Conservation (phyloP, 1,284 basidiomycete species). For the Gymnopus androsaceus region DNA sequence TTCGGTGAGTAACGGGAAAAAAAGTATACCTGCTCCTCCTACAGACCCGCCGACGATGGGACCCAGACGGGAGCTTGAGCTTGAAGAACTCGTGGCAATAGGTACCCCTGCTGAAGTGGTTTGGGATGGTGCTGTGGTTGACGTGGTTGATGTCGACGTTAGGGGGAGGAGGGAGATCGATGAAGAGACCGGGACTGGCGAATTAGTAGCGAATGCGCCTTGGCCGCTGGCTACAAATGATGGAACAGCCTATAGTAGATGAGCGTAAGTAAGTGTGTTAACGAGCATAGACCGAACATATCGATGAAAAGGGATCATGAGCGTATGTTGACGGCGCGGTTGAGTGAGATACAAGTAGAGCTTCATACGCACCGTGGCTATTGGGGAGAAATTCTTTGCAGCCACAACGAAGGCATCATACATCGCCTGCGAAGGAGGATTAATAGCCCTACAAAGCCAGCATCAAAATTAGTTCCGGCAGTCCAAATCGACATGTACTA, state of each 20-base stretch:
- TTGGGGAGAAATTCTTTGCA: constrained; percentile 29
- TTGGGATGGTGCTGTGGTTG: background rate
- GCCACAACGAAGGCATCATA: constrained; percentile 28
- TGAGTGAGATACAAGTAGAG: too few species aligned
- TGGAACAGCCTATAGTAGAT: constrained; percentile 5
- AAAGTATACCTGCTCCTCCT: too few species aligned
- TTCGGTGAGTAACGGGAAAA: too few species aligned
- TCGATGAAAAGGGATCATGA: background rate
- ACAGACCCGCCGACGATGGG: constrained; percentile 5
- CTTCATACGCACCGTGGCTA: constrained; percentile 29
- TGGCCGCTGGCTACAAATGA: constrained; percentile 26
- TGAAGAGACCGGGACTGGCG: constrained; percentile 24
- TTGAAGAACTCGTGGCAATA: background rate
- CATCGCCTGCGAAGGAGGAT: constrained; percentile 32
- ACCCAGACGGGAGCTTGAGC: background rate
- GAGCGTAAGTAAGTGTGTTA: background rate
- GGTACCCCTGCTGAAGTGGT: constrained; percentile 2
- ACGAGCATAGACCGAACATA: background rate
- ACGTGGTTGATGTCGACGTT: background rate
- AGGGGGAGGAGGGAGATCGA: too few species aligned
- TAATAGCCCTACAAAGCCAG: constrained; percentile 32
- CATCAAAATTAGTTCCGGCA: background rate
- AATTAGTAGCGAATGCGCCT: constrained; percentile 30
- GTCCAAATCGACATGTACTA: background rate
- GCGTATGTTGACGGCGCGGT: constrained; percentile 19